phyloP scores from a whole-genome alignment of 805 yeast species.

The Candida koratica region DNA sequence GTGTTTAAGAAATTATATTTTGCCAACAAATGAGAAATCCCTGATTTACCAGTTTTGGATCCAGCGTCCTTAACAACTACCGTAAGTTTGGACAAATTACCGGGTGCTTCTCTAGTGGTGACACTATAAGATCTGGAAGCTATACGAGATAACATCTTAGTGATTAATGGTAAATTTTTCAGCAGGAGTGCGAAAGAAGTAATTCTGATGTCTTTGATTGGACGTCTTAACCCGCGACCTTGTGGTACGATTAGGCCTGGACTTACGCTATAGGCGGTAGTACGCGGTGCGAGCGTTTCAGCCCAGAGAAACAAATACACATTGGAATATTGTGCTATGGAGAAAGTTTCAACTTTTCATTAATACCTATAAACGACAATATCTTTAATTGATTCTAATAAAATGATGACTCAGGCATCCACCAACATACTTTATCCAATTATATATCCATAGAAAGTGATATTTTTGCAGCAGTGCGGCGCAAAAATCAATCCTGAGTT shows the following conservation, averaged over 20 bases:
- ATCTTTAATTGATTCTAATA: too few relatives aligned
- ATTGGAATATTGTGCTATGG: too few relatives aligned
- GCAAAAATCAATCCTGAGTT: slow-evolving; percentile 10
- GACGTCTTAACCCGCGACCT: too few relatives aligned
- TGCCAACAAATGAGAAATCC: slow-evolving; percentile 80
- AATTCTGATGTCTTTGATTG: slow-evolving; percentile 9
- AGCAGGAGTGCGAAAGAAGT: slow-evolving; percentile 1
- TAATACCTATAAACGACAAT: too few relatives aligned
- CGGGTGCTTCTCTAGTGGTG: slow-evolving; percentile 54
- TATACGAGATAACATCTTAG: slow-evolving; percentile 38
- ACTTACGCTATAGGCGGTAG: too few relatives aligned
- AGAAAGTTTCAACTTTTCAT: too few relatives aligned
- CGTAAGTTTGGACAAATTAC: slow-evolving; percentile 69
- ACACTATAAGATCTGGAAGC: slow-evolving; percentile 44
- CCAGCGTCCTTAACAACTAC: slow-evolving; percentile 83
- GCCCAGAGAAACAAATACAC: too few relatives aligned
- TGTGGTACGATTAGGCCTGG: too few relatives aligned
- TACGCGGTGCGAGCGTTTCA: too few relatives aligned
- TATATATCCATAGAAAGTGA: too few relatives aligned
- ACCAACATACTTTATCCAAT: too few relatives aligned
- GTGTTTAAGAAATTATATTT: slow-evolving; percentile 84
- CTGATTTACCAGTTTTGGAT: slow-evolving; percentile 68
- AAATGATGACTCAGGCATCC: too few relatives aligned
- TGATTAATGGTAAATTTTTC: slow-evolving; percentile 3
- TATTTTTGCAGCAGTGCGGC: background rate